Percentiles rank a stretch among this genome's conserved stretches.
Conservation (phyloP, 1,284 basidiomycete genomes). For the Polyporus tsugae region DNA sequence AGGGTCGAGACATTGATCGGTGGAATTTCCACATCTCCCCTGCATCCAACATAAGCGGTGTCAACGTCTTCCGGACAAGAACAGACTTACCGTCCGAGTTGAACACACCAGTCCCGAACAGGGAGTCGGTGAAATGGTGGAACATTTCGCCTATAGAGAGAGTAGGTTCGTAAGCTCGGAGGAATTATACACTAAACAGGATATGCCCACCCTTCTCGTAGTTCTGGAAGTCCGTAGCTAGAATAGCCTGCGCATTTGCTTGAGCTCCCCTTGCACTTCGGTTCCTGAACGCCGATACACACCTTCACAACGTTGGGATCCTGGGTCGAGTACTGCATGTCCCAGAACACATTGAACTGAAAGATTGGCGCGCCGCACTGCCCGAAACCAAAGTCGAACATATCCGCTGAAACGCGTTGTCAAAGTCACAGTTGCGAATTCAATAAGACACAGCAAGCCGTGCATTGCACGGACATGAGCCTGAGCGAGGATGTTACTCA, state of each 20-base stretch:
- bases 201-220: conserved; percentile 50
- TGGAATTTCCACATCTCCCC: conserved; percentile 57
- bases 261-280: neutral
- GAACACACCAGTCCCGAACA: conserved; percentile 56
- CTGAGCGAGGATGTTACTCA: conserved; percentile 17
- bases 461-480: neutral
- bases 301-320: conserved; percentile 33
- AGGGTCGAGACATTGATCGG: conserved; percentile 52
- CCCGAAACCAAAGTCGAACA: conserved; percentile 26
- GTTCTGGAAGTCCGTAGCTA: conserved; percentile 52
- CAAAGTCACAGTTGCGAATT: no score
- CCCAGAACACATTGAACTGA: conserved; percentile 44
- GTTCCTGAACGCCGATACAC: neutral
- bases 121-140: conserved; percentile 39
- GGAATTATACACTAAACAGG: neutral
- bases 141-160: conserved; percentile 19
- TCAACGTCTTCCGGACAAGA: neutral
- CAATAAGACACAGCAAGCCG: neutral
- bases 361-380: conserved; percentile 31
- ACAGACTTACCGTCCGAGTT: conserved; percentile 50
- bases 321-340: conserved; percentile 26
- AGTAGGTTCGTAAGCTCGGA: neutral
- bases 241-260: conserved; percentile 39
- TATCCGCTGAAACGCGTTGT: conserved; percentile 23
- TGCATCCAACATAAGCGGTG: conserved; percentile 20